These are phyloP conservation scores for Scytalidium lignicola DNA, from an alignment of 2,329 filamentous ascomycete species.

Conservation along the genomic window DNA sequence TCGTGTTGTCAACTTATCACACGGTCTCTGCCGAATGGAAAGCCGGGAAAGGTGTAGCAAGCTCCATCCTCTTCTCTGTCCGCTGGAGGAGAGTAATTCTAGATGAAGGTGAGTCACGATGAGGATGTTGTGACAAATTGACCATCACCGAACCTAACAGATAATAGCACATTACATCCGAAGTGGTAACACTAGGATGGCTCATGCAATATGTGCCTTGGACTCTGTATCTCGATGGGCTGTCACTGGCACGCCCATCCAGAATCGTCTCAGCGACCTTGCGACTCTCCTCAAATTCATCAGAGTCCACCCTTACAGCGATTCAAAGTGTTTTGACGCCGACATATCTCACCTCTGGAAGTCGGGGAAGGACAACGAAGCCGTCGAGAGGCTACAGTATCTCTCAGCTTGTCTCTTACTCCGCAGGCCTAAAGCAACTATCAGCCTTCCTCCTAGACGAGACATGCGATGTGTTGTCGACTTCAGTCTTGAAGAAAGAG, in stretches of 20 bases:
- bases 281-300: constrained; percentile 39
- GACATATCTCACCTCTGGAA: constrained; percentile 34
- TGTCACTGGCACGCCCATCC: constrained; percentile 44
- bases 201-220: constrained; percentile 34
- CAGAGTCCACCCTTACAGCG: constrained; percentile 34
- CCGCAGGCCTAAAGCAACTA: constrained; percentile 32
- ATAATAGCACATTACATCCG: constrained; percentile 10
- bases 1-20: constrained; percentile 39
- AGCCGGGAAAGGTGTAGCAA: too few relatives aligned
- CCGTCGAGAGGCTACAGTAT: constrained; percentile 30
- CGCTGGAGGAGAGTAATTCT: constrained; percentile 38
- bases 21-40: constrained; percentile 31
- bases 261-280: constrained; percentile 40
- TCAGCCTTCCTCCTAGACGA: constrained; percentile 32
- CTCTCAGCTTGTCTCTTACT: constrained; percentile 35
- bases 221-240: constrained; percentile 36
- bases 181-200: constrained; percentile 20
- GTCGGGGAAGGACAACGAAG: constrained; percentile 29
- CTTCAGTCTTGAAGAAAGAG: constrained; percentile 31
- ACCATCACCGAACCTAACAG: too few relatives aligned
- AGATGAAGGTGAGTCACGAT: constrained; percentile 36
- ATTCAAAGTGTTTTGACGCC: constrained; percentile 32
- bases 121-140: too few relatives aligned
- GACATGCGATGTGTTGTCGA: constrained; percentile 32
- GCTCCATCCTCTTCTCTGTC: constrained; percentile 26